Percentiles rank a stretch among this genome's conserved stretches.
Evolutionary conservation across 2,329 filamentous ascomycete genomes (phyloP).

Genomic region (Mycocentrospora acerina): DNA sequence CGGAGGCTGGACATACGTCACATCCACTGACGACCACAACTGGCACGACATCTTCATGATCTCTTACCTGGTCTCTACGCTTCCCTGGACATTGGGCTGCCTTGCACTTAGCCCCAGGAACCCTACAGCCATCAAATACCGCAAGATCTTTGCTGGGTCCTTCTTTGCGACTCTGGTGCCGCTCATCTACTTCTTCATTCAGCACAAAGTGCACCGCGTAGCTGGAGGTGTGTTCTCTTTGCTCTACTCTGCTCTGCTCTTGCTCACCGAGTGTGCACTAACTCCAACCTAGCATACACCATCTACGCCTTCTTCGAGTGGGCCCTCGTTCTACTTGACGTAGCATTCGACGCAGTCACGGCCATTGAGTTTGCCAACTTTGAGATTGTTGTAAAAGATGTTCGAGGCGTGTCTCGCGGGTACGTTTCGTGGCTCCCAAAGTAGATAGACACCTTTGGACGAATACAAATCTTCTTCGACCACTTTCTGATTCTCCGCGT

Average conservation of each 20-base stretch:
- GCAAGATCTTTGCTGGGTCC: constrained; percentile 76
- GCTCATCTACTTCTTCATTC: constrained; percentile 95
- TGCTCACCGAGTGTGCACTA: constrained; percentile 17
- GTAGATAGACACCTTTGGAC: constrained; percentile 59
- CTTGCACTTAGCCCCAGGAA: constrained; percentile 85
- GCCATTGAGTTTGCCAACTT: constrained; percentile 87
- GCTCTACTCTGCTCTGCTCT: neutral
- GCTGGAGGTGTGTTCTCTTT: constrained; percentile 71
- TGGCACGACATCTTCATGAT: constrained; percentile 99
- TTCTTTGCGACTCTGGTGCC: constrained; percentile 93
- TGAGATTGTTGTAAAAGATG: constrained; percentile 84
- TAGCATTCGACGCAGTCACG: constrained; percentile 94
- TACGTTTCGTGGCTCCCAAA: constrained; percentile 96
- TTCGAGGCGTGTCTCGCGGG: constrained; percentile 92
- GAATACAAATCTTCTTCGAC: constrained; percentile 39
- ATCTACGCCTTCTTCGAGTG: constrained; percentile 98
- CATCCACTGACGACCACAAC: constrained; percentile 95
- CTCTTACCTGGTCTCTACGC: constrained; percentile 87
- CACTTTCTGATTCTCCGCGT: constrained; percentile 39
- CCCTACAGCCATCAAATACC: constrained; percentile 77
- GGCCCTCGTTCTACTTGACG: constrained; percentile 90
- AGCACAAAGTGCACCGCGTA: constrained; percentile 95
- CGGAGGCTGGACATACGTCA: constrained; percentile 97
- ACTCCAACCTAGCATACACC: constrained; percentile 72
- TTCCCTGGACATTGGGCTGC: constrained; percentile 94